Base-by-base conservation (phyloP, 257 asterid genomes). In the Solanum bulbocastanum region DNA sequence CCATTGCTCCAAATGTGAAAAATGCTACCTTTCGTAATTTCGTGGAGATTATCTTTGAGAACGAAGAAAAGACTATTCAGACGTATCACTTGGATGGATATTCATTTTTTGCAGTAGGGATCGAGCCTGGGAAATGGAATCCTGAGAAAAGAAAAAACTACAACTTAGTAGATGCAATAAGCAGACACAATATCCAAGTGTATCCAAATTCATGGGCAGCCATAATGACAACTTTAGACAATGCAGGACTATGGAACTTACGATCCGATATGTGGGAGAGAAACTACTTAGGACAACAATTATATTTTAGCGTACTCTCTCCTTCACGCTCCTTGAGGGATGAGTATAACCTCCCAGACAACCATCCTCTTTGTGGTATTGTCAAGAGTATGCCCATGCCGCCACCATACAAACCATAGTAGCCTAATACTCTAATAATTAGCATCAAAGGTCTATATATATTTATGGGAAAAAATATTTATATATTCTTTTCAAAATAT, bases 191-290 rank as follows among this genome's bases (percentile, higher is more conserved):
- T 81, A 81, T 93, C 44, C 96, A 93, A 8, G 96, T 93, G 2
- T 93, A 93, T 86, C 96, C 96, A 0, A 87, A 90, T 0, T 92
- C 94, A 0, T 93, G 96, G 96, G 94, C 96, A 4, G 94, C 95
- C 5, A 37, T 93, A 13, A 84, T 92, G 95, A 91, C 94, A 2
- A 91, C 96, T 1, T 82, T 92, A 11, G 96, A 93, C 86, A 93
- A 93, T 37, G 95, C 96, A 3, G 96, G 96, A 27, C 89, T 93
- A 93, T 93, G 96, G 96, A 93, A 88, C 85, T 79, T 93, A 75
- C 89, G 96, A 88, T 93, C 96, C 1, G 94, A 90, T 1, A 92
- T 91, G 93, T 33, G 49, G 88, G 94, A 92, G 86, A 91, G 93
- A 62, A 44, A 60, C 1, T 93, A 93, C 87, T 56, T 93, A 72